Conservation (phyloP, 1,284 basidiomycete genomes). For the Boletellus sp. region DNA sequence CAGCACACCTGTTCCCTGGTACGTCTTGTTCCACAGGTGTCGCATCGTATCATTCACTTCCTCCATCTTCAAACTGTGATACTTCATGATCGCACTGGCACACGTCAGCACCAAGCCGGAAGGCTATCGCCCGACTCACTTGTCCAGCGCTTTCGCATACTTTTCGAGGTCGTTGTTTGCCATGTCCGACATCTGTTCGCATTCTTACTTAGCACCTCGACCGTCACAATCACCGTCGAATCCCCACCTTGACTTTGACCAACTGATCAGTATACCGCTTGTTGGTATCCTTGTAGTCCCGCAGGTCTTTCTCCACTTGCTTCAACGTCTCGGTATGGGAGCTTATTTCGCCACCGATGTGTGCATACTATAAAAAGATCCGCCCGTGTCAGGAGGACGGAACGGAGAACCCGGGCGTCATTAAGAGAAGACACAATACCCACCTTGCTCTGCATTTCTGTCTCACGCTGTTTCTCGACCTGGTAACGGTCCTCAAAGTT, state of each 20-base stretch:
- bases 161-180: slow-evolving; percentile 95
- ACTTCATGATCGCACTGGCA: slow-evolving; percentile 92
- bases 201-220: neutral
- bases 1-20: slow-evolving; percentile 88
- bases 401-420: slow-evolving; percentile 1
- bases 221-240: neutral
- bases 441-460: slow-evolving; percentile 69
- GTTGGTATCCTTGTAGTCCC: slow-evolving; percentile 86
- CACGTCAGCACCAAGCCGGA: slow-evolving; percentile 8
- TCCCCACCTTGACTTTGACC: slow-evolving; percentile 84
- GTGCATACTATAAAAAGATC: slow-evolving; percentile 58
- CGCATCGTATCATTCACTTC: slow-evolving; percentile 98
- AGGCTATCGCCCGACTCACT: slow-evolving; percentile 46
- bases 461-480: slow-evolving; percentile 68
- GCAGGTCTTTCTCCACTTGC: slow-evolving; percentile 69
- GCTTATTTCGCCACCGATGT: slow-evolving; percentile 78
- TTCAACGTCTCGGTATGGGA: slow-evolving; percentile 71
- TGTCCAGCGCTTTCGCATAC: slow-evolving; percentile 93
- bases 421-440: slow-evolving; percentile 24
- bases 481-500: slow-evolving; percentile 84
- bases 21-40: slow-evolving; percentile 97
- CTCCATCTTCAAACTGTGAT: slow-evolving; percentile 98
- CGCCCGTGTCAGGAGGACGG: slow-evolving; percentile 2
- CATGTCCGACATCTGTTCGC: slow-evolving; percentile 78
- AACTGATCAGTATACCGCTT: slow-evolving; percentile 87